These are phyloP conservation scores for Houttuynia cordata DNA, from an alignment of 164 flowering plant genomes.

Conservation along the genomic window DNA sequence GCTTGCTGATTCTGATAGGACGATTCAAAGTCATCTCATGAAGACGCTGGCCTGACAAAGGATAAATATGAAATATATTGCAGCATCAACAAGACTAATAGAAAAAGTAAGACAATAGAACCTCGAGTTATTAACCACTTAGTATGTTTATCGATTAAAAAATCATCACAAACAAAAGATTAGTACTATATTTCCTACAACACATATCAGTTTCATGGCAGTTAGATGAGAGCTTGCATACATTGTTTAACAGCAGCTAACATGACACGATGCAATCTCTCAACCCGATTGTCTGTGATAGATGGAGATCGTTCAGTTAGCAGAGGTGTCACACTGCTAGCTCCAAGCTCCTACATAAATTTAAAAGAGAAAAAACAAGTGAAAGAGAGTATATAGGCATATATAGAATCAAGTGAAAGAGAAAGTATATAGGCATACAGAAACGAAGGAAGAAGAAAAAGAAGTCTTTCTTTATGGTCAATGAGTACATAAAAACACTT, in stretches of 20 bases:
- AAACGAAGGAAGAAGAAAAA: neutral
- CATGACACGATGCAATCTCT: constrained; percentile 67
- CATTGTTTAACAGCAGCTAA: constrained; percentile 87
- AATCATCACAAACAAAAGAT: neutral
- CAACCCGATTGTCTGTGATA: constrained; percentile 66
- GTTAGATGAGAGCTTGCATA: constrained; percentile 9
- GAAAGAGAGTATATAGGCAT: neutral
- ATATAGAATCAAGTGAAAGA: neutral
- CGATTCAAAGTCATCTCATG: constrained; percentile 79
- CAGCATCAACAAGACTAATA: neutral
- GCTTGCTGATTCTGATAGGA: constrained; percentile 37
- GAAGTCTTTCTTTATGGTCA: neutral
- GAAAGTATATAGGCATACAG: too few species aligned
- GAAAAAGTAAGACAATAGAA: neutral
- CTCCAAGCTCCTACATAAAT: constrained; percentile 80
- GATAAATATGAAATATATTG: neutral
- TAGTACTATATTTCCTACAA: neutral
- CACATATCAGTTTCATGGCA: neutral
- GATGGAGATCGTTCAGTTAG: constrained; percentile 77
- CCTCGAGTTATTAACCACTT: neutral
- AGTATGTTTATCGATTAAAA: neutral
- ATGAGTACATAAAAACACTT: constrained; percentile 13
- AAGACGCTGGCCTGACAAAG: constrained; percentile 65
- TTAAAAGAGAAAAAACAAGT: too few species aligned
- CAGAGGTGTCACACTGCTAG: constrained; percentile 75